phyloP scores from a whole-genome alignment of 371 early-diverging fungal species.

The Mortierella sp. region DNA sequence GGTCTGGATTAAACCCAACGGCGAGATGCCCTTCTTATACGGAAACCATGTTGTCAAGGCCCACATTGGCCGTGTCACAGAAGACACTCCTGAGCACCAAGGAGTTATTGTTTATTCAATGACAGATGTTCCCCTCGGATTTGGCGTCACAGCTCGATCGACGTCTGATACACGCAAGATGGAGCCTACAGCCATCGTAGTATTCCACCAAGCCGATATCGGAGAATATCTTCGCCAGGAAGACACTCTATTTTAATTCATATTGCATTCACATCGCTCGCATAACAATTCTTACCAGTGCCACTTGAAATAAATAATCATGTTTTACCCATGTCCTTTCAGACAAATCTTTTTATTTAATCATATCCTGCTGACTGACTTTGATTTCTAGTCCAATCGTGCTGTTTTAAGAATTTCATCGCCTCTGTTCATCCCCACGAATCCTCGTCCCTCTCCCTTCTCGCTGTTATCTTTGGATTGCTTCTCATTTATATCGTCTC shows the following conservation, averaged over 20 bases:
- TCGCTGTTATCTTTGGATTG: not conserved
- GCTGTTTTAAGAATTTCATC: slow-evolving; percentile 3
- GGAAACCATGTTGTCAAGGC: slow-evolving; percentile 99
- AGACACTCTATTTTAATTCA: slow-evolving; percentile 84
- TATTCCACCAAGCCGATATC: slow-evolving; percentile 98
- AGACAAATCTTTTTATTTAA: no score
- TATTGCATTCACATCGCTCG: not conserved
- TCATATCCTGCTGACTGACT: no score
- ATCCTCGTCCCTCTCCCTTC: not conserved
- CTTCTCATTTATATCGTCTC: slow-evolving; percentile 10
- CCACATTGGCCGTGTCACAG: slow-evolving; percentile 96
- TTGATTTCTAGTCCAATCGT: not conserved
- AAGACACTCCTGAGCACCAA: slow-evolving; percentile 98
- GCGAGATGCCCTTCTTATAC: slow-evolving; percentile 99
- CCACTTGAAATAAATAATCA: not conserved
- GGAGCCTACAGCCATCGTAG: slow-evolving; percentile 96
- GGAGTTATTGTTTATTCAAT: slow-evolving; percentile 97
- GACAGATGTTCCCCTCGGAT: slow-evolving; percentile 97
- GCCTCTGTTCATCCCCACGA: slow-evolving; percentile 3
- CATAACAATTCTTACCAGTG: not conserved
- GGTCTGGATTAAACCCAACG: slow-evolving; percentile 99
- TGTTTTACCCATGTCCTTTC: not conserved
- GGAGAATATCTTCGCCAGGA: slow-evolving; percentile 98
- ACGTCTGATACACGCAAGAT: slow-evolving; percentile 91
- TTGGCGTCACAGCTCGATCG: slow-evolving; percentile 97